Conservation (phyloP, 345 rosid species). For the Eucalyptus cladocalyx region DNA sequence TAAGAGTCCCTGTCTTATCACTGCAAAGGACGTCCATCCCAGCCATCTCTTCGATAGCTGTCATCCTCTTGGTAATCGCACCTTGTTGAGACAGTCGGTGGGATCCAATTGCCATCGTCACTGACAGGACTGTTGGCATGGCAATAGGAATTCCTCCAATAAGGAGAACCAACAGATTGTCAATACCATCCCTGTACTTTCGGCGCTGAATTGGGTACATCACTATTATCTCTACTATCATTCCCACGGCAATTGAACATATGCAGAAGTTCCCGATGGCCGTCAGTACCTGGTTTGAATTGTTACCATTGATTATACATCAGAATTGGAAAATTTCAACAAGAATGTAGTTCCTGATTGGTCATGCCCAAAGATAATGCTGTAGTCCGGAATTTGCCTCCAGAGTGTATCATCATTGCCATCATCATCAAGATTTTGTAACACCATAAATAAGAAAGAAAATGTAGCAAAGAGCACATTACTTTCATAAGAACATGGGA, state of each 20-base stretch:
- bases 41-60: conserved; percentile 90
- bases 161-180: conserved; percentile 71
- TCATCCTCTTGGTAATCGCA: conserved; percentile 85
- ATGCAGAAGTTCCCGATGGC: conserved; percentile 88
- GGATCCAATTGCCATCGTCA: conserved; percentile 85
- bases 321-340: not conserved
- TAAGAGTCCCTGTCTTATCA: conserved; percentile 86
- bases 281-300: conserved; percentile 44
- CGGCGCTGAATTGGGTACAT: conserved; percentile 81
- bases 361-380: not conserved
- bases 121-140: conserved; percentile 85
- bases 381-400: not conserved
- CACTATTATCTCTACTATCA: conserved; percentile 52
- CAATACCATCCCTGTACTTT: conserved; percentile 54
- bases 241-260: conserved; percentile 57
- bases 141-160: conserved; percentile 93
- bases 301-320: not conserved
- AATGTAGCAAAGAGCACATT: not conserved
- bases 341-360: not conserved
- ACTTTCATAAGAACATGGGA: not conserved
- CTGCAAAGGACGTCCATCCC: conserved; percentile 87
- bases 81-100: conserved; percentile 79
- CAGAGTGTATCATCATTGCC: not conserved
- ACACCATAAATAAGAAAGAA: not conserved
- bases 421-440: not conserved